These are phyloP conservation scores for Xerocomus nothofagi DNA, from an alignment of 1,284 basidiomycete species.

Conservation along the genomic window DNA sequence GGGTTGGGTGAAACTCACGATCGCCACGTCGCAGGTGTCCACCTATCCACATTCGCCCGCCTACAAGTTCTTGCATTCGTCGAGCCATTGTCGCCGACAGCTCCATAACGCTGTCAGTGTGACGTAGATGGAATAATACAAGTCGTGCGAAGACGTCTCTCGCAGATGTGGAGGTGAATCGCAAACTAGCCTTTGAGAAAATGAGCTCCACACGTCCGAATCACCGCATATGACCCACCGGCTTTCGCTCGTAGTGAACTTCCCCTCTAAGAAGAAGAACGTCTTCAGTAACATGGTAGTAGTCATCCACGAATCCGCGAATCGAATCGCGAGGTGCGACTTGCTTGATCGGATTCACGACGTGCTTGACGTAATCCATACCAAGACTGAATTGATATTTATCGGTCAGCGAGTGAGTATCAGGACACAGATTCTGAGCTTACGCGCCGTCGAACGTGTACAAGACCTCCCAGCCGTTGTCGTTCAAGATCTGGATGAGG, in stretches of 20 bases:
- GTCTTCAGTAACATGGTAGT: constrained; percentile 33
- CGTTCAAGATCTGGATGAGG: constrained; percentile 34
- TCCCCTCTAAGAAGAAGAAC: constrained; percentile 46
- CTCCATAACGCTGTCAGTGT: constrained; percentile 32
- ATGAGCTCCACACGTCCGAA: constrained; percentile 26
- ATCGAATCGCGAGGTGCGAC: constrained; percentile 37
- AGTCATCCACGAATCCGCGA: constrained; percentile 44
- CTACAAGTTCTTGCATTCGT: constrained; percentile 38
- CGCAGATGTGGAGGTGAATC: constrained; percentile 38
- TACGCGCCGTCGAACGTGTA: constrained; percentile 42
- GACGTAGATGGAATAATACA: constrained; percentile 39
- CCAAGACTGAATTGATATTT: constrained; percentile 33
- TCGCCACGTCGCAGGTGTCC: constrained; percentile 52
- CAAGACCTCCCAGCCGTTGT: constrained; percentile 40
- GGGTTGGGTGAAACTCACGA: constrained; percentile 31
- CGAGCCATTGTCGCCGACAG: constrained; percentile 37
- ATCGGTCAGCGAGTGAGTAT: constrained; percentile 8
- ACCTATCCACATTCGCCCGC: constrained; percentile 45
- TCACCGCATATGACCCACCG: constrained; percentile 30
- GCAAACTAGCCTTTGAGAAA: constrained; percentile 38
- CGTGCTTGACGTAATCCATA: constrained; percentile 47
- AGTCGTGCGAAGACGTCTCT: constrained; percentile 37
- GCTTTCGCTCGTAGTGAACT: constrained; percentile 45
- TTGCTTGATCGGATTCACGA: constrained; percentile 41
- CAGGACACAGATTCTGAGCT: constrained; percentile 17